A percentile compares a stretch with the other conserved stretches of the same genome.
These are phyloP conservation scores for Arthrinium phaeospermum DNA, from an alignment of 2,329 filamentous ascomycete species.

Conservation along the genomic window DNA sequence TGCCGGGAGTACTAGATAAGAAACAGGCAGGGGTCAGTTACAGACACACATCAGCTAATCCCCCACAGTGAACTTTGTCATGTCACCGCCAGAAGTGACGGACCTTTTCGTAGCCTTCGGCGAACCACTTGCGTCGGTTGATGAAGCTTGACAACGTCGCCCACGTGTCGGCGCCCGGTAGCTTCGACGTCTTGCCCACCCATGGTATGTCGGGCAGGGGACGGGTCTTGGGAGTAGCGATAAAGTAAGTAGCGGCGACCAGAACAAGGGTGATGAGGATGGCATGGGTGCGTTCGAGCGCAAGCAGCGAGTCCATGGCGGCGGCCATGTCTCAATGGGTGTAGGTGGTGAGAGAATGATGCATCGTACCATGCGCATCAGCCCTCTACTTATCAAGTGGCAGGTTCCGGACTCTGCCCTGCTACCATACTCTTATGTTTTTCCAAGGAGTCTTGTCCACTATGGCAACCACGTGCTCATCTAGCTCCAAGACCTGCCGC, in stretches of 20 bases:
- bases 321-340: neutral
- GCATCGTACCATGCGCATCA: neutral
- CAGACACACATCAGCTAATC: neutral
- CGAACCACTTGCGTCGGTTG: slow-evolving; percentile 11
- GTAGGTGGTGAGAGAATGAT: neutral
- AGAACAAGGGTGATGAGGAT: neutral
- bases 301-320: slow-evolving; percentile 1
- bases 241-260: neutral
- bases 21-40: neutral
- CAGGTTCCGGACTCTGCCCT: too few relatives aligned
- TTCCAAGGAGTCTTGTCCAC: slow-evolving; percentile 3
- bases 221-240: neutral
- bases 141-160: slow-evolving; percentile 13
- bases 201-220: slow-evolving; percentile 18
- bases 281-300: slow-evolving; percentile 3
- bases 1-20: slow-evolving; percentile 6
- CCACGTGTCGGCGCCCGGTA: slow-evolving; percentile 14
- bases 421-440: too few relatives aligned
- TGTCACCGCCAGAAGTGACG: slow-evolving; percentile 2
- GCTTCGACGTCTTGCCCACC: slow-evolving; percentile 6
- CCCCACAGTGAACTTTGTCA: neutral
- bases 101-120: slow-evolving; percentile 13
- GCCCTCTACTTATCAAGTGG: slow-evolving; percentile 15
- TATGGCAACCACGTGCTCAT: slow-evolving; percentile 1
- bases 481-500: too few relatives aligned